A percentile compares a stretch with the other conserved stretches of the same genome.
Conservation (phyloP, 495 filamentous ascomycete genomes). For the Penicilliopsis zonata region DNA sequence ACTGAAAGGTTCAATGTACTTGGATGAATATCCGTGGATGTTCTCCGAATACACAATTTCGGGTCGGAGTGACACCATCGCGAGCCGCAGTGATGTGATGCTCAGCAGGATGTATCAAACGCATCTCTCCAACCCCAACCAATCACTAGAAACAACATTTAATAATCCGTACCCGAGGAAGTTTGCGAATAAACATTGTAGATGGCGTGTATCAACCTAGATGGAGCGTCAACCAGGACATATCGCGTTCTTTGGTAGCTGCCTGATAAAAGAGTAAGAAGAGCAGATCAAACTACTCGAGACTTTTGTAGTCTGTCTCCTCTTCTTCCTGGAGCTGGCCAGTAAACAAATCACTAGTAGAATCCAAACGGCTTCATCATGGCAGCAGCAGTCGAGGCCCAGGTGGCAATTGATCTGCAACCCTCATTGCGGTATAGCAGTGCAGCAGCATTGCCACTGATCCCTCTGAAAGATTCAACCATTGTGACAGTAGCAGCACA, state of each 20-base stretch:
- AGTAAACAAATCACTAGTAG: neutral
- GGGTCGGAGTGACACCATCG: constrained; percentile 12
- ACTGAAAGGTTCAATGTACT: no score
- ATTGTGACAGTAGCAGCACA: neutral
- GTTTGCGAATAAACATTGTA: constrained; percentile 10
- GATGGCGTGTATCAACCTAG: constrained; percentile 11
- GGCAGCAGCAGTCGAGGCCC: neutral
- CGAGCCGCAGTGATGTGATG: constrained; percentile 10
- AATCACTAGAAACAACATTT: constrained; percentile 1
- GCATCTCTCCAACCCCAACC: neutral
- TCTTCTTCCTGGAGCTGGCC: neutral
- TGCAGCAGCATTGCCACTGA: neutral
- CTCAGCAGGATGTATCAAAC: neutral
- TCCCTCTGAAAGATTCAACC: neutral
- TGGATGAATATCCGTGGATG: no score
- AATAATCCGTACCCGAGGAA: constrained; percentile 6
- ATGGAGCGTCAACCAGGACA: constrained; percentile 1
- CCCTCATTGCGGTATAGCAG: neutral
- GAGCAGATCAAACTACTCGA: no score
- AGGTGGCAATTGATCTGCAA: neutral
- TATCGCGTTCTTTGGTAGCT: constrained; percentile 1
- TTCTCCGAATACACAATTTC: no score
- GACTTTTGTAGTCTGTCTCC: neutral
- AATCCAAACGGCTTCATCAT: neutral
- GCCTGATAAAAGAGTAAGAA: constrained; percentile 1